phyloP scores from a whole-genome alignment of 768 basidiomycete species.

The Leccinum barrowsii region DNA sequence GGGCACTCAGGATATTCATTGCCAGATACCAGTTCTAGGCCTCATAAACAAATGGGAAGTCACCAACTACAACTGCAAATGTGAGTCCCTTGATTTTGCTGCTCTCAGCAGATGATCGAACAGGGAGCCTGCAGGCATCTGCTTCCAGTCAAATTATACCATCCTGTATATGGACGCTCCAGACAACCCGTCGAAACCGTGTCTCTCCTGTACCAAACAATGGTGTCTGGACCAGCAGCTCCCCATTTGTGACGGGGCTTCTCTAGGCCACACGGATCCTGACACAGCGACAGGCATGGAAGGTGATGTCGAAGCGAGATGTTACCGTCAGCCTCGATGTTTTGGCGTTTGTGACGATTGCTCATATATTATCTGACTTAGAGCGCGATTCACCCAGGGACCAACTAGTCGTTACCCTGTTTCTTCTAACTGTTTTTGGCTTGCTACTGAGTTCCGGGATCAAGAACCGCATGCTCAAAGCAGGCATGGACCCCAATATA shows the following conservation, averaged over 20 bases:
- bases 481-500: slow-evolving; percentile 61
- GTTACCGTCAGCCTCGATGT: slow-evolving; percentile 74
- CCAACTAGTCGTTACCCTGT: slow-evolving; percentile 88
- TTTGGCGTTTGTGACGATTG: slow-evolving; percentile 28
- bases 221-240: slow-evolving; percentile 95
- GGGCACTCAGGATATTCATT: slow-evolving; percentile 12
- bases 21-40: slow-evolving; percentile 39
- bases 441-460: slow-evolving; percentile 82
- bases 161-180: slow-evolving; percentile 79
- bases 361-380: slow-evolving; percentile 34
- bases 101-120: background rate
- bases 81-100: slow-evolving; percentile 35
- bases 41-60: slow-evolving; percentile 78
- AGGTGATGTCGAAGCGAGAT: slow-evolving; percentile 92
- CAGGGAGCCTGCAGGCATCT: slow-evolving; percentile 62
- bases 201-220: slow-evolving; percentile 89
- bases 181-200: slow-evolving; percentile 85
- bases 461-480: slow-evolving; percentile 77
- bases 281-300: slow-evolving; percentile 94
- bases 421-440: slow-evolving; percentile 83
- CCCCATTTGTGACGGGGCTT: slow-evolving; percentile 75
- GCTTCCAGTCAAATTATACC: slow-evolving; percentile 82
- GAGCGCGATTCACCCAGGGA: slow-evolving; percentile 96
- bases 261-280: slow-evolving; percentile 82
- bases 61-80: slow-evolving; percentile 83